A percentile compares a stretch with the other conserved stretches of the same genome.
These are phyloP conservation scores for Elaeagnus macrophylla DNA, from an alignment of 306 rosid species.

Conservation along the genomic window DNA sequence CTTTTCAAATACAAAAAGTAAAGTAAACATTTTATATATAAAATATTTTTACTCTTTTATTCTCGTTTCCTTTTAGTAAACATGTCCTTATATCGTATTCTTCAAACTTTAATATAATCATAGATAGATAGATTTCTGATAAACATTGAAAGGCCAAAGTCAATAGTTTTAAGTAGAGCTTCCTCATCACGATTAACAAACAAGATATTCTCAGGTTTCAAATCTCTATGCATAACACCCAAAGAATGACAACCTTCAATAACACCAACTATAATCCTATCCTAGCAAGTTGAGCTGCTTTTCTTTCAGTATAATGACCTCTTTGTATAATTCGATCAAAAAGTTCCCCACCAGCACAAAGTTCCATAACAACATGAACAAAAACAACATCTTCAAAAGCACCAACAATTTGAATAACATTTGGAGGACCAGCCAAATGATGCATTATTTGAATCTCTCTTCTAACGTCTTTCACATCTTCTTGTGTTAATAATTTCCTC, in stretches of 20 bases:
- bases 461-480: slow-evolving; percentile 83
- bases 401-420: slow-evolving; percentile 64
- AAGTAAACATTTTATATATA: too few relatives aligned
- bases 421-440: slow-evolving; percentile 82
- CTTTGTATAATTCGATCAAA: slow-evolving; percentile 87
- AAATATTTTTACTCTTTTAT: too few relatives aligned
- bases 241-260: slow-evolving; percentile 78
- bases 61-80: too few relatives aligned
- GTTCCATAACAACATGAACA: slow-evolving; percentile 79
- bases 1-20: too few relatives aligned
- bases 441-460: slow-evolving; percentile 98
- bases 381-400: slow-evolving; percentile 89
- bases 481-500: slow-evolving; percentile 69
- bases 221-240: slow-evolving; percentile 94
- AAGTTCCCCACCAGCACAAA: slow-evolving; percentile 86
- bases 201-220: slow-evolving; percentile 88
- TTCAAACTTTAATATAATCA: too few relatives aligned
- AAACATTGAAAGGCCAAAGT: slow-evolving; percentile 84
- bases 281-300: slow-evolving; percentile 81
- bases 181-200: slow-evolving; percentile 67
- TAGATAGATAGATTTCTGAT: too few relatives aligned
- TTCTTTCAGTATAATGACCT: slow-evolving; percentile 78
- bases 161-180: slow-evolving; percentile 70
- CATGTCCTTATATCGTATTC: too few relatives aligned
- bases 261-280: slow-evolving; percentile 57